Base-by-base conservation (phyloP, 139 green algal species). In the Bryopsis sp. region DNA sequence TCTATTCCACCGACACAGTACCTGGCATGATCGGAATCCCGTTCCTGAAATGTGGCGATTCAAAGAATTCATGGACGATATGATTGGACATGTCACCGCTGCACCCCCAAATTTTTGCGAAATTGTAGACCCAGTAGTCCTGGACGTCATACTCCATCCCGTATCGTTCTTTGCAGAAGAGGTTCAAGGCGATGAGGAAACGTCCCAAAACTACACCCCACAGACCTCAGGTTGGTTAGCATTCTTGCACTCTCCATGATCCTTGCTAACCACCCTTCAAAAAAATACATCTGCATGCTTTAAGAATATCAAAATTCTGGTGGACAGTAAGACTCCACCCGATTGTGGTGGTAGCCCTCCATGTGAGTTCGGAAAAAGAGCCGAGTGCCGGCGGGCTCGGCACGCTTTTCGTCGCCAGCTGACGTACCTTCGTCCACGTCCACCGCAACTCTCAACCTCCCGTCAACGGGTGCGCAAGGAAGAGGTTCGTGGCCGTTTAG, bases 21-120 rank as follows among this genome's bases (percentile, higher is more conserved):
- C 87, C 87, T 75, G 90, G 90, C 6, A 96, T 95, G 47, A 87
- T 71, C 26, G 89, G 82, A 29, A 97, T 95, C 26, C 91, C 91
- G 26, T 82, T 77, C 38, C 64, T 76, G 82, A 97, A 97, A 72
- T 96, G 85, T 3, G 77, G 48, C 19, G 86, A 95, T 38, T 90
- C 70, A 72, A 97, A 97, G 70, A 97, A 97, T n/a, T 90, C 78
- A 75, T 97, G 90, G 47, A 97, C 92, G 2, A 85, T 88, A 33
- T 93, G 68, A 74, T 93, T 95, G 28, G 83, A 89, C 28, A 79
- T 70, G 15, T 94, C 91, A 67, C 88, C 81, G n/a, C 69, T 74
- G 74, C 91, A 97, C 1, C 78, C 54, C 91, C 91, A 97, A 28
- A 93, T 86, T 81, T 92, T 89, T 28, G 86, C 89, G 83, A 96